These are phyloP conservation scores for Mucor saturninus DNA, from an alignment of 371 early-diverging fungal genomes.

Conservation along the genomic window DNA sequence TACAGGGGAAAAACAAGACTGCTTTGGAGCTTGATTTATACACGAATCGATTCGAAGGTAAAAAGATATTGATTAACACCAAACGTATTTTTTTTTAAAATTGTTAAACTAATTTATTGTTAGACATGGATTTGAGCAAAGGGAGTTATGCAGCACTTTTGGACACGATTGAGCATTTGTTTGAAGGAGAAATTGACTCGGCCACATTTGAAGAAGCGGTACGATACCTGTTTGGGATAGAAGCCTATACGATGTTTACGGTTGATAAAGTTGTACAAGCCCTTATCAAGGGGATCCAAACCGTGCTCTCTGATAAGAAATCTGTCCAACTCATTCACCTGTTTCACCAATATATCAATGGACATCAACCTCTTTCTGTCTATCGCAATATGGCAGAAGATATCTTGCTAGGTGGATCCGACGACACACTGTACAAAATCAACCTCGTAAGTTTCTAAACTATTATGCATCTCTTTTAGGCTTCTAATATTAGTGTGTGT, in stretches of 20 bases:
- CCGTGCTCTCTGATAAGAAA: conserved; percentile 10
- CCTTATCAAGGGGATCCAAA: conserved; percentile 69
- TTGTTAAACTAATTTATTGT: conserved; percentile 1
- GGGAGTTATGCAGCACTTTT: conserved; percentile 73
- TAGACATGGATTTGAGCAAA: conserved; percentile 55
- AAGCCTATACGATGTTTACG: conserved; percentile 82
- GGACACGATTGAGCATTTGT: conserved; percentile 68
- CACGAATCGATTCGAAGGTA: conserved; percentile 56
- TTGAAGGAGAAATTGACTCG: conserved; percentile 81
- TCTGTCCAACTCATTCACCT: not conserved
- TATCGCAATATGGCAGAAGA: conserved; percentile 84
- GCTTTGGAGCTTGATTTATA: conserved; percentile 84
- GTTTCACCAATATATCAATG: not conserved
- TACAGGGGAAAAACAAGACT: conserved; percentile 56
- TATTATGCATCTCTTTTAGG: too few species aligned
- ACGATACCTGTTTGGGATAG: conserved; percentile 80
- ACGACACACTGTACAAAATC: conserved; percentile 84
- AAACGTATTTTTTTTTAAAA: not conserved
- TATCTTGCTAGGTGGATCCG: conserved; percentile 58
- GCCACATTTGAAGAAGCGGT: conserved; percentile 86
- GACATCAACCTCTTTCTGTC: conserved; percentile 34
- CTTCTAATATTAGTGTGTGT: too few species aligned
- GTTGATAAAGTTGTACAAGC: conserved; percentile 79
- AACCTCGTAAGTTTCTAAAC: conserved; percentile 70
- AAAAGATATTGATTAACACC: not conserved